Base-by-base conservation (phyloP, 768 basidiomycete species). In the Russula virescens region DNA sequence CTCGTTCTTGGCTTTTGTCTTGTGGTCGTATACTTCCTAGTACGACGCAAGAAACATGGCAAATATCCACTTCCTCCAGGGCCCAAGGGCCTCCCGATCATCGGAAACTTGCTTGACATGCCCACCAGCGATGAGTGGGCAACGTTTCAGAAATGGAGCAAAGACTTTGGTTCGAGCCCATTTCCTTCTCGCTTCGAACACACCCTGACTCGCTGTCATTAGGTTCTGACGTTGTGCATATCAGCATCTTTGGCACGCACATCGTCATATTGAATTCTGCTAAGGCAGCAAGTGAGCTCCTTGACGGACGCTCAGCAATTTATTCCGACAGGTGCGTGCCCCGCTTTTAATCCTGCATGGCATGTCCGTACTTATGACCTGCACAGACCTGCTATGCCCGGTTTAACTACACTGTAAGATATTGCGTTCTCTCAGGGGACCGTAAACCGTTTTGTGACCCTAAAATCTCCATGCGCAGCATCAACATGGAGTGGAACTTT, bases 401-500 rank as follows among this genome's bases (percentile, higher is more conserved):
- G 28, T 13, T 23, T 60, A 19, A 58, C 57, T n/a, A 49, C 58
- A 34, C 58, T 60, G 50, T 60, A 60, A 52, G 42, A 14, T 8
- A n/a, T 35, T 13, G 11, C 14, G 23, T 45, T 31, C 10, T 52
- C 21, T 43, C 38, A 7, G 38, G 16, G 1, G n/a, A n/a, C 31
- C n/a, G n/a, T n/a, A n/a, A n/a, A n/a, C n/a, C 5, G 23, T 26
- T 28, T 7, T 25, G 11, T 1, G 38, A 7, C 28, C 3, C 9
- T n/a, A 19, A 40, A 50, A 7, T 23, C 7, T 6, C 43, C 9
- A 3, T 8, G 14, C 8, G 14, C 42, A 79, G 80, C 23, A 76
- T 79, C 71, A 75, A 78, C 16, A 77, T 73, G 71, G 72, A 71
- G 18, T 79, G 76, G 74, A 69, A 74, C 55, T 73, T 79, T 51